phyloP scores from a whole-genome alignment of 257 asterid species.

The Ligustrum vulgare region DNA sequence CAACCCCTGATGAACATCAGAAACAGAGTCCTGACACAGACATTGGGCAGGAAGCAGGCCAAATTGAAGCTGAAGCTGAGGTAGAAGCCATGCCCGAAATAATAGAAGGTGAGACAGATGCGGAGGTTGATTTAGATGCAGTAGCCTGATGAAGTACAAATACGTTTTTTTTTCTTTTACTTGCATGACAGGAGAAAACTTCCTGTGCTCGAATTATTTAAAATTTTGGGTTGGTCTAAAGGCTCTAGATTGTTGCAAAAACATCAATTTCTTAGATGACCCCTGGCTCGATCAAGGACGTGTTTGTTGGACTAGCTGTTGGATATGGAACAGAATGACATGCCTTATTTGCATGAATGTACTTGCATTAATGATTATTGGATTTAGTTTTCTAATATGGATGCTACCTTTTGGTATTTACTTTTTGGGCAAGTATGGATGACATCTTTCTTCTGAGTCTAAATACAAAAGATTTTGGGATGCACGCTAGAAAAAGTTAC shows the following conservation, averaged over 20 bases:
- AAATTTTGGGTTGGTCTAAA: not conserved
- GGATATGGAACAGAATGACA: not conserved
- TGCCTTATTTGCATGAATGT: not conserved
- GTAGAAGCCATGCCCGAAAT: constrained; percentile 43
- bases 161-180: not conserved
- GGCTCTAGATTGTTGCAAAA: not conserved
- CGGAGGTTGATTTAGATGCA: constrained; percentile 57
- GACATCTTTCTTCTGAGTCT: not conserved
- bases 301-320: not conserved
- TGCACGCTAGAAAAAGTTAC: no score
- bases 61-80: constrained; percentile 48
- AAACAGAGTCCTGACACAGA: constrained; percentile 68
- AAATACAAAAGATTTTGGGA: not conserved
- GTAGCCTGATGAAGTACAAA: constrained; percentile 31
- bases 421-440: not conserved
- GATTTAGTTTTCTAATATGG: not conserved
- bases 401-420: not conserved
- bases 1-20: constrained; percentile 68
- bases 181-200: not conserved
- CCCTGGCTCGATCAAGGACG: not conserved
- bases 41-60: constrained; percentile 63
- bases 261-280: not conserved
- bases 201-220: not conserved
- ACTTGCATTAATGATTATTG: not conserved
- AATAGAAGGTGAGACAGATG: constrained; percentile 64